These are phyloP conservation scores for Gaertneriomyces sp. DNA, from an alignment of 192 early-diverging fungal genomes.

Conservation along the genomic window DNA sequence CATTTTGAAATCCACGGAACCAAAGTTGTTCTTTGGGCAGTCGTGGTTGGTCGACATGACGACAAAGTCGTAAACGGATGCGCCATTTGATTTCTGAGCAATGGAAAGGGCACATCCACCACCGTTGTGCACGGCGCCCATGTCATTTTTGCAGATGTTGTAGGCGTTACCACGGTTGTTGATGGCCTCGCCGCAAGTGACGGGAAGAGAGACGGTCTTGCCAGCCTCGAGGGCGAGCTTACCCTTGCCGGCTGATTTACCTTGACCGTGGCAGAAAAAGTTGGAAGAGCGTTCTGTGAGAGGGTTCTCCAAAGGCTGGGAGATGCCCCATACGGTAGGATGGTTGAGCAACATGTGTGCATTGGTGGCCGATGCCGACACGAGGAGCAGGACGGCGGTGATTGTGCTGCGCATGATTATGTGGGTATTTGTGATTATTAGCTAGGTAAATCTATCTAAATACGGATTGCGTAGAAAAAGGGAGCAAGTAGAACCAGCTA, in stretches of 20 bases:
- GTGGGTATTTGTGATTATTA: no score
- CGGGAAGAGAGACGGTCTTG: neutral
- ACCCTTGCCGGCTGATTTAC: constrained; percentile 1
- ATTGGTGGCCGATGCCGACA: neutral
- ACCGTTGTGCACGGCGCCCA: constrained; percentile 15
- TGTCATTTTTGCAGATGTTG: constrained; percentile 21
- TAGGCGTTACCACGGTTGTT: constrained; percentile 7
- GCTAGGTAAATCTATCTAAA: no score
- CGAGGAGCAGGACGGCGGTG: no score
- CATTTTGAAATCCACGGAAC: constrained; percentile 16
- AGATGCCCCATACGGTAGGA: constrained; percentile 18
- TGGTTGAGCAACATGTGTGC: constrained; percentile 20
- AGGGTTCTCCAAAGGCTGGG: constrained; percentile 18
- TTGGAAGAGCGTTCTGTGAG: constrained; percentile 12
- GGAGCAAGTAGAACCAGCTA: no score
- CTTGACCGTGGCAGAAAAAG: constrained; percentile 30
- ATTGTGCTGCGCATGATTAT: no score
- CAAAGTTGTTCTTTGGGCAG: constrained; percentile 22
- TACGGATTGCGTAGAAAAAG: no score
- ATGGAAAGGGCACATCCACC: constrained; percentile 29
- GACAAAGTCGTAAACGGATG: constrained; percentile 13
- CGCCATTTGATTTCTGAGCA: constrained; percentile 12
- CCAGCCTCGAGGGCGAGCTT: constrained; percentile 13
- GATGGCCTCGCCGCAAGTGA: constrained; percentile 24
- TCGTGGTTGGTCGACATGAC: constrained; percentile 11